Evolutionary conservation across 2,329 filamentous ascomycete species (phyloP), one percentile per base, ranked within the genome.

Genomic region (Colletotrichum musicola): DNA sequence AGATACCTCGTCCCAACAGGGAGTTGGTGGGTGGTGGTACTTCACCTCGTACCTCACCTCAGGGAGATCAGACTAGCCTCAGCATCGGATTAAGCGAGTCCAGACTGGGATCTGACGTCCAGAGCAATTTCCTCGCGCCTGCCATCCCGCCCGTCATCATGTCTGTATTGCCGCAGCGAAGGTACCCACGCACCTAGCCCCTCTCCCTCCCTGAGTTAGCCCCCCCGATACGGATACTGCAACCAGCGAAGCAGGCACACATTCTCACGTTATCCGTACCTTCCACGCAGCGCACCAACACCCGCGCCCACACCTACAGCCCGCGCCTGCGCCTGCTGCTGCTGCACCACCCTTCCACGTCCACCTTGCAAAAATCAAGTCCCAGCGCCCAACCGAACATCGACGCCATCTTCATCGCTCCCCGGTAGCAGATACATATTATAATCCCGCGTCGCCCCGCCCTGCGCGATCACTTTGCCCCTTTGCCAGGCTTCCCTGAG

Each of bases 301-400:
- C 60, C 65, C 46, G 60, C 35, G 42, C 44, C 44, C 46, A 30
- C 46, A 40, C 46, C 57, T 35, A 16, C 56, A 25, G 7, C 42
- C 56, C 16, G 22, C 27, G 20, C 35, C 55, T 40, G 62, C 64
- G 56, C 25, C 54, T 58, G 60, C 40, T 47, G 38, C 61, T 53
- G 49, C 47, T 53, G n/a, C 64, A 38, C 50, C 55, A 50, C 42
- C 51, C 46, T 64, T 40, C 57, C 63, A 38, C 55, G 22, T 25
- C 22, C 66, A 50, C 44, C 38, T 65, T 50, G 66, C 56, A 69
- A 69, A 66, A 69, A 61, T 69, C 62, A 7, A 35, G 30, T 35
- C 66, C 62, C 66, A 57, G 49, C 18, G 55, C 50, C 65, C 66
- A 60, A 60, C 65, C 61, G 53, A 61, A 53, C 62, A 60, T 66